phyloP scores from a whole-genome alignment of 495 filamentous ascomycete species.

The Penicillium desertorum region DNA sequence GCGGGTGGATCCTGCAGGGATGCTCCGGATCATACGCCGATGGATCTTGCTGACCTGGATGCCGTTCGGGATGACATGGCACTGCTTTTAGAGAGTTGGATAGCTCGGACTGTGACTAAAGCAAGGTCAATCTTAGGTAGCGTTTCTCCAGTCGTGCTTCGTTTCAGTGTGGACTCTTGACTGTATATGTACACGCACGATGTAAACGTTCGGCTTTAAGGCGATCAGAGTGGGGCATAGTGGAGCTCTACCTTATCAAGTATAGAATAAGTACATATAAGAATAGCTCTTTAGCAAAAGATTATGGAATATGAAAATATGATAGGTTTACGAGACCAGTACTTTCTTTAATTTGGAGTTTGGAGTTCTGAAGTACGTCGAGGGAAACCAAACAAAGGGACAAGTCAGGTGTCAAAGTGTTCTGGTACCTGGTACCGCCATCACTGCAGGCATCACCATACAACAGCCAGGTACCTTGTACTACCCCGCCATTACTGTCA shows the following conservation, averaged over 20 bases:
- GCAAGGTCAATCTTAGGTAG: neutral
- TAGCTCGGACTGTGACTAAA: neutral
- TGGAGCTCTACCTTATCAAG: neutral
- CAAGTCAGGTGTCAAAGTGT: neutral
- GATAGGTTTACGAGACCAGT: neutral
- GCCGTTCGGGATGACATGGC: neutral
- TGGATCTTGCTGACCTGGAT: neutral
- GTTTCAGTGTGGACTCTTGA: neutral
- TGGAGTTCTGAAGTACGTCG: neutral
- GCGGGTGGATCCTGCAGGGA: neutral
- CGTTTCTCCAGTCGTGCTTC: neutral
- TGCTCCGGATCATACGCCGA: neutral
- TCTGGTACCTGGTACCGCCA: neutral
- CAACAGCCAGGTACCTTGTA: constrained; percentile 3
- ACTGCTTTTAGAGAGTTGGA: neutral
- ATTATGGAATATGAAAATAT: neutral
- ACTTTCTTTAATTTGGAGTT: neutral
- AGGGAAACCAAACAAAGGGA: neutral
- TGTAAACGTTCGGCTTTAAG: too few species aligned
- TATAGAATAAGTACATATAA: constrained; percentile 1
- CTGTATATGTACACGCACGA: neutral
- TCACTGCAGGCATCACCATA: neutral
- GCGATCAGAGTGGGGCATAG: constrained; percentile 1
- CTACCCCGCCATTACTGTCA: constrained; percentile 13
- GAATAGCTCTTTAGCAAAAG: neutral